Conservation (phyloP, 345 rosid species). For the Linum lewisii region DNA sequence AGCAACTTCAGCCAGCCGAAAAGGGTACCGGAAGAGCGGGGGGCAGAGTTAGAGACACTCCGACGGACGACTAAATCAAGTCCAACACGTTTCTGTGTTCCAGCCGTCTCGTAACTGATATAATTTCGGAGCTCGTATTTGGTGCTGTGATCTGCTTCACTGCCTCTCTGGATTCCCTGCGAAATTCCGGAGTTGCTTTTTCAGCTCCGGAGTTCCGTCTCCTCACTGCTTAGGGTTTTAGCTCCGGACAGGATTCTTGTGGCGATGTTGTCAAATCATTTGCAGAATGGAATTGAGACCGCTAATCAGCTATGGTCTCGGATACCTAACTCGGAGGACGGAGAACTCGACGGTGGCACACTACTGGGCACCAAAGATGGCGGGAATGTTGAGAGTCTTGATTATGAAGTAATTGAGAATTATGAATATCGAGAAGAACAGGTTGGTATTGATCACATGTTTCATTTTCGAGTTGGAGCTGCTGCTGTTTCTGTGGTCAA, state of each 20-base stretch:
- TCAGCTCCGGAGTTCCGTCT: background rate
- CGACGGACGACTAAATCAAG: background rate
- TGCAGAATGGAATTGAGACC: slow-evolving; percentile 69
- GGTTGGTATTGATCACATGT: slow-evolving; percentile 22
- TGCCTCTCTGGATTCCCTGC: background rate
- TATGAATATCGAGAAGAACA: slow-evolving; percentile 84
- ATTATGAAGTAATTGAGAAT: slow-evolving; percentile 92
- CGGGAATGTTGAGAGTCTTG: slow-evolving; percentile 66
- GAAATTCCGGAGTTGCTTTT: background rate
- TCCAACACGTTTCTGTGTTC: background rate
- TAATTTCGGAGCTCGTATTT: background rate
- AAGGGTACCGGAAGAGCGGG: background rate
- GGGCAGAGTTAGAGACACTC: background rate
- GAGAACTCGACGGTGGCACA: slow-evolving; percentile 42
- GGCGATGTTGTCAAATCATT: slow-evolving; percentile 65
- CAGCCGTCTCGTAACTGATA: background rate
- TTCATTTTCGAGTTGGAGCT: background rate
- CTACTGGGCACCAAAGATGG: slow-evolving; percentile 35
- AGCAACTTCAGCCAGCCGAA: background rate
- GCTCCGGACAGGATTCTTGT: slow-evolving; percentile 5
- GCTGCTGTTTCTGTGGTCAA: background rate
- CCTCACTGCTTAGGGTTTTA: slow-evolving; percentile 8
- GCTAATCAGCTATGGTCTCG: slow-evolving; percentile 71
- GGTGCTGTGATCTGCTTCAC: background rate
- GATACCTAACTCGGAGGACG: slow-evolving; percentile 66